phyloP scores from a whole-genome alignment of 768 basidiomycete genomes.

The Fomitopsis serialis region DNA sequence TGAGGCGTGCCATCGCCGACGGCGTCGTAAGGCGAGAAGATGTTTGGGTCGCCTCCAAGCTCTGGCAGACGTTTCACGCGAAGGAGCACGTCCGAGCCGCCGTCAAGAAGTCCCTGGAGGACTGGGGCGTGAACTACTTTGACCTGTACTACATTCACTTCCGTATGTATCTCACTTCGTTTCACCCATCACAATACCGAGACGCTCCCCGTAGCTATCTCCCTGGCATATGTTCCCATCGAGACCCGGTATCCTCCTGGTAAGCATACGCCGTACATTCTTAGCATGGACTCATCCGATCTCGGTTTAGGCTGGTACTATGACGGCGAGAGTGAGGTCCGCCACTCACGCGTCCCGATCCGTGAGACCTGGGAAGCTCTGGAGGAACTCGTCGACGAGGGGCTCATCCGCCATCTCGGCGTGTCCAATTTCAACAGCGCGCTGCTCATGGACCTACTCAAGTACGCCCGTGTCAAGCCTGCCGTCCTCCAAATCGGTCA shows the following conservation, averaged over 20 bases:
- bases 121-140: slow-evolving; percentile 35
- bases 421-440: slow-evolving; percentile 31
- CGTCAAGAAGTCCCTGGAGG: slow-evolving; percentile 27
- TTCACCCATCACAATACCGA: neutral
- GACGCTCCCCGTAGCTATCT: slow-evolving; percentile 26
- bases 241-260: slow-evolving; percentile 33
- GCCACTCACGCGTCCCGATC: slow-evolving; percentile 26
- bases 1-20: slow-evolving; percentile 30
- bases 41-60: slow-evolving; percentile 25
- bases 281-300: too few relatives aligned
- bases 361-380: slow-evolving; percentile 38
- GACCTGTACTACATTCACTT: slow-evolving; percentile 24
- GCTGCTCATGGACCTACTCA: slow-evolving; percentile 31
- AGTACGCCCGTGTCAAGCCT: slow-evolving; percentile 32
- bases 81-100: slow-evolving; percentile 28
- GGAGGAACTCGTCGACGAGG: slow-evolving; percentile 32
- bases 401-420: slow-evolving; percentile 34
- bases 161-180: slow-evolving; percentile 6
- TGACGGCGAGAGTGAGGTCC: slow-evolving; percentile 27
- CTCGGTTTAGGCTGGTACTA: slow-evolving; percentile 25
- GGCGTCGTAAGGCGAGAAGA: slow-evolving; percentile 38
- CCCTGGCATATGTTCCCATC: slow-evolving; percentile 34
- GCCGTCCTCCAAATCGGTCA: slow-evolving; percentile 32
- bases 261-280: neutral
- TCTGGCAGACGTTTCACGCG: slow-evolving; percentile 39